Evolutionary conservation across 2,329 filamentous ascomycete genomes (phyloP).

Genomic region (Rutstroemia sp.): DNA sequence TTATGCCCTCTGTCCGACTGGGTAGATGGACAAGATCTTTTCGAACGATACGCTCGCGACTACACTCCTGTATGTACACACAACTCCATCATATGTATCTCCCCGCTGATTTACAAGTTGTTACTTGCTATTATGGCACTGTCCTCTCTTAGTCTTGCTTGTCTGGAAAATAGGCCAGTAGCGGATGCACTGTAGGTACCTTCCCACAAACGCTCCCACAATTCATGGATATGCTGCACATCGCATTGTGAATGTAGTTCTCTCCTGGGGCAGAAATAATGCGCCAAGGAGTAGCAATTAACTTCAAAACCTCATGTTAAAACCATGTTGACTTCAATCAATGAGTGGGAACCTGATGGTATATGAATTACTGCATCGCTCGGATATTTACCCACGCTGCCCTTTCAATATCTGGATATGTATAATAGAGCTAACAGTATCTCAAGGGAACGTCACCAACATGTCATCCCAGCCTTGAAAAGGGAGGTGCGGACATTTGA

Average conservation of each 20-base stretch:
- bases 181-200: conserved; percentile 2
- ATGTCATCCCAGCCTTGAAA: conserved; percentile 42
- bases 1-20: conserved; percentile 12
- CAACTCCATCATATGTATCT: background rate
- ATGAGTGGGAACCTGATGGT: background rate
- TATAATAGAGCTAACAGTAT: conserved; percentile 35
- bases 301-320: background rate
- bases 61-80: conserved; percentile 1
- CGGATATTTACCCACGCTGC: no score
- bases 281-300: no score
- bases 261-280: conserved; percentile 24
- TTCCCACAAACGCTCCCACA: conserved; percentile 30
- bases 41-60: background rate
- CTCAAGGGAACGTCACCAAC: conserved; percentile 46
- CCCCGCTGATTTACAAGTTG: background rate
- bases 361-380: no score
- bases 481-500: conserved; percentile 36
- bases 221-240: conserved; percentile 39
- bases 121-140: conserved; percentile 3
- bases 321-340: background rate
- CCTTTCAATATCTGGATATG: no score
- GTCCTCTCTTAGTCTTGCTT: background rate
- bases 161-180: conserved; percentile 9
- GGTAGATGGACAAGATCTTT: background rate
- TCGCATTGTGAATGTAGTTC: conserved; percentile 41